These are phyloP conservation scores for Priceomyces melissophilus DNA, from an alignment of 805 yeast genomes.

Conservation along the genomic window DNA sequence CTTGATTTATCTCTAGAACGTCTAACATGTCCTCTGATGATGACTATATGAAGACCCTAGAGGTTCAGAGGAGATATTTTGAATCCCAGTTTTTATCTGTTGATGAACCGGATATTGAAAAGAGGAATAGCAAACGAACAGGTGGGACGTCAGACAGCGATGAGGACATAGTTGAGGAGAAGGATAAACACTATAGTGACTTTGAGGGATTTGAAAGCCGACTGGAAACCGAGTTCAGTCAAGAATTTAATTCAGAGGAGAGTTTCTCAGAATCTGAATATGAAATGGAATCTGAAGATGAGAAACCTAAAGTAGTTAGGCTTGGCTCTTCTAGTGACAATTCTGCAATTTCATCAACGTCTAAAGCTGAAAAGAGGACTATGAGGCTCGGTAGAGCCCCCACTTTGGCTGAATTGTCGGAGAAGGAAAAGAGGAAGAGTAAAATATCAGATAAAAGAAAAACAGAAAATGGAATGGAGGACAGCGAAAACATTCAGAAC, in stretches of 20 bases:
- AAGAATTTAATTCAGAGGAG: conserved; percentile 7
- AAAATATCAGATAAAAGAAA: conserved; percentile 34
- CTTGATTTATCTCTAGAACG: neutral
- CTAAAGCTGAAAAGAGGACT: conserved; percentile 50
- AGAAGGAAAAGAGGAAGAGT: conserved; percentile 19
- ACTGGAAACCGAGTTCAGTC: conserved; percentile 9
- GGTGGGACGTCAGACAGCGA: conserved; percentile 3
- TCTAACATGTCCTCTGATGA: conserved; percentile 17
- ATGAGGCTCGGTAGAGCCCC: conserved; percentile 62
- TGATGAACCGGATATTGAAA: conserved; percentile 42
- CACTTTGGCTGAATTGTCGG: conserved; percentile 32
- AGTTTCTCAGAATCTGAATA: conserved; percentile 6
- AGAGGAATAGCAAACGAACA: conserved; percentile 19
- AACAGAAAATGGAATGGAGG: conserved; percentile 35
- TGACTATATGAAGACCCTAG: conserved; percentile 37
- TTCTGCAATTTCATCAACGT: conserved; percentile 22
- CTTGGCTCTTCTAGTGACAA: conserved; percentile 29
- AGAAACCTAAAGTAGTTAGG: conserved; percentile 47
- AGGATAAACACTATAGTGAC: conserved; percentile 16
- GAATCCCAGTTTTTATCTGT: conserved; percentile 63
- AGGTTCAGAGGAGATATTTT: conserved; percentile 54
- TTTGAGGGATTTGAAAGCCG: conserved; percentile 8
- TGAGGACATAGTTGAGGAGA: conserved; percentile 11
- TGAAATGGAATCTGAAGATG: conserved; percentile 6
- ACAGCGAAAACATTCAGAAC: conserved; percentile 55